Conservation (phyloP, 2,329 filamentous ascomycete genomes). For the Simplicillium sp. region DNA sequence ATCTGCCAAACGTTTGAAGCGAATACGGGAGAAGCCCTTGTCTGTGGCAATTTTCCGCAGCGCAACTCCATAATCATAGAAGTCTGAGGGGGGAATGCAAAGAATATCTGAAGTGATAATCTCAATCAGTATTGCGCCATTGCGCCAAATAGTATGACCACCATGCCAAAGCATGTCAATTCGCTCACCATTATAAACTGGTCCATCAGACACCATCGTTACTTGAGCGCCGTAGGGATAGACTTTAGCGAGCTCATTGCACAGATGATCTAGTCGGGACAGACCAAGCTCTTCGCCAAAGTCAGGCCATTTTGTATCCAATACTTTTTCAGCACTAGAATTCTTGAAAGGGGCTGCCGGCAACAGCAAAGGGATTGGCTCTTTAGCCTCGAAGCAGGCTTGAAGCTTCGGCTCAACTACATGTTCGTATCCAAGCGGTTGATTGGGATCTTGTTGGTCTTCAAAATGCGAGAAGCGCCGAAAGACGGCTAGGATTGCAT, state of each 20-base stretch:
- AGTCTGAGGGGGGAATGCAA: slow-evolving; percentile 1
- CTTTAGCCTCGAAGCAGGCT: background rate
- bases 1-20: background rate
- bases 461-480: background rate
- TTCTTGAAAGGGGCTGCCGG: slow-evolving; percentile 4
- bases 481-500: slow-evolving; percentile 1
- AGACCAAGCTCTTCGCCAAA: slow-evolving; percentile 4
- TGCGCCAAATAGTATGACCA: no score
- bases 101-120: slow-evolving; percentile 1
- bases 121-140: background rate
- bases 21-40: background rate
- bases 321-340: slow-evolving; percentile 2
- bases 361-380: slow-evolving; percentile 1
- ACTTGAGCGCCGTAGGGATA: slow-evolving; percentile 2
- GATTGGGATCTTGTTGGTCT: background rate
- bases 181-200: slow-evolving; percentile 3
- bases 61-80: slow-evolving; percentile 5
- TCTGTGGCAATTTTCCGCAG: slow-evolving; percentile 2
- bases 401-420: background rate
- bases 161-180: background rate
- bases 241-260: slow-evolving; percentile 1
- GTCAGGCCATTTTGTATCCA: slow-evolving; percentile 2
- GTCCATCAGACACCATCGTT: slow-evolving; percentile 3
- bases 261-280: slow-evolving; percentile 2
- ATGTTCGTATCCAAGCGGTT: background rate